These are phyloP conservation scores for Globisporangium cystogenes DNA, from an alignment of 352 stramenopile species.

Conservation along the genomic window DNA sequence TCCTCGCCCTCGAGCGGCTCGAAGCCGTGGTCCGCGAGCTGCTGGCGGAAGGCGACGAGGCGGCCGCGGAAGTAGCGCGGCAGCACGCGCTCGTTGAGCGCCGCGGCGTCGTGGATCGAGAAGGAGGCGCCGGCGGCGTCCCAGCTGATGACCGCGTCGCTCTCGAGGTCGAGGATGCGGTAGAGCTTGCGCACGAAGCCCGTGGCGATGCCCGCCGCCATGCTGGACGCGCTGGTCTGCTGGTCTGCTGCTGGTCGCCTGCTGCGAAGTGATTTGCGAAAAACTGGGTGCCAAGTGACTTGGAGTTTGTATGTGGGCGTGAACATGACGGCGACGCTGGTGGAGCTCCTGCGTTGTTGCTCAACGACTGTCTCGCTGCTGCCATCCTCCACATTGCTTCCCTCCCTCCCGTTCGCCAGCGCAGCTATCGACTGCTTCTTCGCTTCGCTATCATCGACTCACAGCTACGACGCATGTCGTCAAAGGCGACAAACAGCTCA, in stretches of 20 bases:
- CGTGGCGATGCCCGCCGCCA: conserved; percentile 53
- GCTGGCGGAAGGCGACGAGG: conserved; percentile 67
- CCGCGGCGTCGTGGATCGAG: conserved; percentile 55
- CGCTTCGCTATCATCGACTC: no score
- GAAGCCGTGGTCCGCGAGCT: conserved; percentile 73
- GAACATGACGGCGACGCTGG: no score
- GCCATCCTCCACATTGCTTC: no score
- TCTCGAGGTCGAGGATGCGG: conserved; percentile 74
- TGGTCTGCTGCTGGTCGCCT: no score
- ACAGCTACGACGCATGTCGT: no score
- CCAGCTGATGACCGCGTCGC: conserved; percentile 52
- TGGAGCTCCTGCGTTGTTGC: no score
- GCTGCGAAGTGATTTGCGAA: no score
- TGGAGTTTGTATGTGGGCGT: no score
- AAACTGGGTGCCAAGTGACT: no score
- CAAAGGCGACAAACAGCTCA: neutral
- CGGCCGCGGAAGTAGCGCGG: conserved; percentile 65
- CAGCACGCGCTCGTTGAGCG: conserved; percentile 52
- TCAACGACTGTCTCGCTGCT: no score
- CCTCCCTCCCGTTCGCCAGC: no score
- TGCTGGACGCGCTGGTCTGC: neutral
- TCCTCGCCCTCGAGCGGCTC: conserved; percentile 55
- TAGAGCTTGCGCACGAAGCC: conserved; percentile 83
- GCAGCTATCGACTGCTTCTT: no score
- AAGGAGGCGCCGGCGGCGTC: conserved; percentile 50